phyloP scores from a whole-genome alignment of 192 early-diverging fungal species.

The Coemansia pectinata region DNA sequence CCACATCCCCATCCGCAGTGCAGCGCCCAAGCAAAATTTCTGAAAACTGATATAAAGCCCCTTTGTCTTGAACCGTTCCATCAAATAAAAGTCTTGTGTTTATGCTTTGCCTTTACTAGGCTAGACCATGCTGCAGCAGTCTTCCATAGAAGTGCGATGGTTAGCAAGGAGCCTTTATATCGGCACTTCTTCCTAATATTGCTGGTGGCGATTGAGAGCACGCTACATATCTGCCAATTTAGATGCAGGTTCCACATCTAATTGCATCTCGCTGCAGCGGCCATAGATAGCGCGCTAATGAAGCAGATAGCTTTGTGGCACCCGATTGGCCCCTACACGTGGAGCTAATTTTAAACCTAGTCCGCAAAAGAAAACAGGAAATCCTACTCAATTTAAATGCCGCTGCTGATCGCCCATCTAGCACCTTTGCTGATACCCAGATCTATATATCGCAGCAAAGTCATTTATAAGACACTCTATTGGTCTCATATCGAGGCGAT shows the following conservation, averaged over 20 bases:
- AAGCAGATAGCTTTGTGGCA: not conserved
- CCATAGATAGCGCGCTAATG: not conserved
- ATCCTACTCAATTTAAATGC: not conserved
- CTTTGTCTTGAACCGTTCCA: no score
- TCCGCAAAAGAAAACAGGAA: not conserved
- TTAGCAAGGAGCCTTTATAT: not conserved
- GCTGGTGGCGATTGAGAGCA: not conserved
- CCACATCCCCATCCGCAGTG: not conserved
- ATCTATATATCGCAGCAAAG: not conserved
- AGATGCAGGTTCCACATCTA: not conserved
- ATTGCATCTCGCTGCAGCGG: not conserved
- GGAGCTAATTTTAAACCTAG: not conserved
- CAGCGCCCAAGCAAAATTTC: not conserved
- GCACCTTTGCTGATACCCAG: not conserved
- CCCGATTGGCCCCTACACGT: not conserved
- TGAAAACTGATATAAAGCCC: not conserved
- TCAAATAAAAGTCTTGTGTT: no score
- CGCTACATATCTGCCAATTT: not conserved
- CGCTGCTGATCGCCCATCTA: not conserved
- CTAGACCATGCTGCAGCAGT: no score
- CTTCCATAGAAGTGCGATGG: not conserved
- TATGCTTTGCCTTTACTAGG: no score
- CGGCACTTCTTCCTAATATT: not conserved
- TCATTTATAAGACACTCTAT: not conserved
- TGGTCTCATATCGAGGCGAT: not conserved